Evolutionary conservation across 2,329 filamentous ascomycete genomes (phyloP), one percentile per base, ranked within the genome.

Genomic region (Aspergillus texensis): DNA sequence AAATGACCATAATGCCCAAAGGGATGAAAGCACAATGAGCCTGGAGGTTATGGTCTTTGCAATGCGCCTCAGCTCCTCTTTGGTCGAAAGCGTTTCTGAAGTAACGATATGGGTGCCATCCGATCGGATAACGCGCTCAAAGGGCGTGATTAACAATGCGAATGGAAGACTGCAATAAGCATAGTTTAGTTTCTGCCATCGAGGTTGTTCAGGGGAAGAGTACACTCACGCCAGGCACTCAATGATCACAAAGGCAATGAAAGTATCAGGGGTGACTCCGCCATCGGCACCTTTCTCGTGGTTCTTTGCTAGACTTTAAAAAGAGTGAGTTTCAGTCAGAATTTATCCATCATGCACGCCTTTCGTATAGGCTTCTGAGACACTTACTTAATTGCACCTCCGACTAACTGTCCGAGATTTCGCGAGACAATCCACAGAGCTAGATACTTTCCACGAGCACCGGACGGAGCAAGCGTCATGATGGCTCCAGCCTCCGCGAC

Each of bases 401-500:
- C 81, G 26, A 83, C 80, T 3, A 83, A 68, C 59, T 83, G 81
- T 12, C 81, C 81, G 0, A 83, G 71, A 46, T 83, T 83, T 14
- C 81, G 76, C 21, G 81, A 77, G 30, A 83, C 80, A 53, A 83
- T 83, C 81, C 81, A 83, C 21, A 83, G 64, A 9, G 81, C 81
- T 8, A 83, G 57, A 54, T 83, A 83, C 64, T 83, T 82, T 6
- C 82, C 82, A 59, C 82, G 80, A 21, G 81, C 77, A 26, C 79
- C 75, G 0, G 80, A 76, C 4, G 82, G 82, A 0, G 82, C 80
- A 24, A 83, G 75, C 0, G 81, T 82, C 79, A 83, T 82, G 67
- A 83, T 83, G 5, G 79, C 77, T 16, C 81, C 81, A 1, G 80
- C 80, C 63, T 83, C 82, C 0, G 81, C 82, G 10, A 83, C 81